Conservation (phyloP, 768 basidiomycete species). For the Strobilomyces dryophilus region DNA sequence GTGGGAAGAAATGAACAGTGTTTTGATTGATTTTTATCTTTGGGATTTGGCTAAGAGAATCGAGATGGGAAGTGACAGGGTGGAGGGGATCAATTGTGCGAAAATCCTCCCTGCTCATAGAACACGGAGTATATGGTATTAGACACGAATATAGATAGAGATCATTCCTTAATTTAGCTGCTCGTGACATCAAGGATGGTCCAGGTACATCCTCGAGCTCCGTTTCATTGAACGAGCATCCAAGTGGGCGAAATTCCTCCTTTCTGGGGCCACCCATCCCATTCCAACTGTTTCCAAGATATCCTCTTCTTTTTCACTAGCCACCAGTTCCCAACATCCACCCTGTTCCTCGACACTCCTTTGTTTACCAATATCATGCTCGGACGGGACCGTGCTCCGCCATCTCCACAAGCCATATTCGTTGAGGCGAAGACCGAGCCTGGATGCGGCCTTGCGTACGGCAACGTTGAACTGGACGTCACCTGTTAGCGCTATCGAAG, state of each 20-base stretch:
- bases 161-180: constrained; percentile 4
- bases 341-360: constrained; percentile 6
- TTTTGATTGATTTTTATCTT: constrained; percentile 85
- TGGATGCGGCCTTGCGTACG: constrained; percentile 39
- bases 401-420: constrained; percentile 66
- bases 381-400: constrained; percentile 19
- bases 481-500: constrained; percentile 53
- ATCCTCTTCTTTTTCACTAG: constrained; percentile 24
- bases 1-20: constrained; percentile 51
- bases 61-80: constrained; percentile 54
- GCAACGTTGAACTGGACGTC: constrained; percentile 45
- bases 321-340: constrained; percentile 23
- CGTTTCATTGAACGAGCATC: constrained; percentile 1
- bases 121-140: constrained; percentile 87
- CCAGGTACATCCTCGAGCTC: background rate
- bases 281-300: constrained; percentile 23
- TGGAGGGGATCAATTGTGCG: constrained; percentile 54
- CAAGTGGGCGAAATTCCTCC: constrained; percentile 22
- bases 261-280: constrained; percentile 26
- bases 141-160: constrained; percentile 15
- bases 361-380: constrained; percentile 1
- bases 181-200: background rate
- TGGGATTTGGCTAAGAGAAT: constrained; percentile 85
- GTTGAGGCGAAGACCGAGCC: constrained; percentile 48
- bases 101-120: constrained; percentile 68